Conservation (phyloP, 371 early-diverging fungal species). For the Mucor velutinosus region DNA sequence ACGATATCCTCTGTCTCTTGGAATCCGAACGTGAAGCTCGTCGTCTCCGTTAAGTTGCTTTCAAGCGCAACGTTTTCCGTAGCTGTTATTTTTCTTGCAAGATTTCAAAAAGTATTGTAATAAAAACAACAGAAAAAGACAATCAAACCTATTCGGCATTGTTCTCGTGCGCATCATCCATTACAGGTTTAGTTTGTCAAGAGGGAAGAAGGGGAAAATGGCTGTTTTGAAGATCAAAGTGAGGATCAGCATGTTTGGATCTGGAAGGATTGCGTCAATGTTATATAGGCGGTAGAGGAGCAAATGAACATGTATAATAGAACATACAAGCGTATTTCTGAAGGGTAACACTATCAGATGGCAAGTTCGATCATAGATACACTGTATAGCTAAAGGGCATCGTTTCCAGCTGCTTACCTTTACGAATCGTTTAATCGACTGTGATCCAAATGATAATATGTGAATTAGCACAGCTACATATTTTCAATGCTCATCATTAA, state of each 20-base stretch:
- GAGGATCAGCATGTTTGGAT: neutral
- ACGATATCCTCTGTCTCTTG: constrained; percentile 95
- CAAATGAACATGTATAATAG: too few relatives aligned
- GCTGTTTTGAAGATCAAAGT: neutral
- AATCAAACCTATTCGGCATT: neutral
- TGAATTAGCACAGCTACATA: too few relatives aligned
- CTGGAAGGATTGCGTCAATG: neutral
- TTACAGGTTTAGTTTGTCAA: neutral
- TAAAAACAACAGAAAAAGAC: neutral
- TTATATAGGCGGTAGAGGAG: neutral
- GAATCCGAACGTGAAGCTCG: constrained; percentile 99
- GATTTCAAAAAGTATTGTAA: neutral
- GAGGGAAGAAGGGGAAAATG: neutral
- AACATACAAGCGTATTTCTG: neutral
- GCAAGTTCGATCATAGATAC: too few relatives aligned
- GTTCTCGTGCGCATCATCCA: neutral
- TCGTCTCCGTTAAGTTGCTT: constrained; percentile 86
- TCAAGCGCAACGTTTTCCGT: neutral
- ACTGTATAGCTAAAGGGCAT: too few relatives aligned
- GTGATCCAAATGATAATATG: too few relatives aligned
- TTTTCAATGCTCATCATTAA: too few relatives aligned
- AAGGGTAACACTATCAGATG: neutral
- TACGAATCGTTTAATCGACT: too few relatives aligned
- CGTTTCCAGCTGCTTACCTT: too few relatives aligned
- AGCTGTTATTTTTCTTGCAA: neutral